Base-by-base conservation (phyloP, 139 green algal species). In the Closterium sp. region DNA sequence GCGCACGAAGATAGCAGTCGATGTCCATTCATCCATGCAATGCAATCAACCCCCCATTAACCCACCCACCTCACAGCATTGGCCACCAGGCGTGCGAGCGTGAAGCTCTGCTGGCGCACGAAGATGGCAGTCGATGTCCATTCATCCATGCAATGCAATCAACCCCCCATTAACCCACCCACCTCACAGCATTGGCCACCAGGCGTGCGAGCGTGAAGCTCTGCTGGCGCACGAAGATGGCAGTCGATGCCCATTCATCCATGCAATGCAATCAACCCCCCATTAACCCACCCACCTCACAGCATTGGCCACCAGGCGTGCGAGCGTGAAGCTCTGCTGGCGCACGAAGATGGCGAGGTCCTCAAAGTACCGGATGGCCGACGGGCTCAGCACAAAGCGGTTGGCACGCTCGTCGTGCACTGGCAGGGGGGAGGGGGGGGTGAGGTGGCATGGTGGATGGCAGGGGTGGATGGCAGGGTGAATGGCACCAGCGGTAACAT, bases 161-260 rank as follows among this genome's bases (percentile, higher is more conserved):
- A 33, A 9, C 83, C n/a, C 93, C 30, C 83, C 81, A 33, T 16
- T 30, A 34, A 8, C 10, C 33, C 25, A 90, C 91, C 32, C 31
- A 94, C 91, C 34, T 28, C 7, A 89, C 35, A 19, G 91, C 88
- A 5, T 94, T 87, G 35, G 64, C 31, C 21, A 95, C 55, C 8
- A 38, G 87, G 16, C 85, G 23, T 34, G 94, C 87, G 5, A 95
- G 33, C 19, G 85, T 89, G 10, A 88, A 85, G 69, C 76, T 34
- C 33, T 95, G 93, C 55, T 95, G 86, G n/a, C 89, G 89, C 30
- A 95, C n/a, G 38, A 93, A 95, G n/a, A 85, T 88, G 66, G 83
- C 88, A n/a, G n/a, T n/a, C n/a, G n/a, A n/a, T n/a, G n/a, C n/a
- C 16, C 30, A 86, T 86, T 6, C 83, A 86, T 10, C n/a, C 83